Percentiles rank a stretch among this genome's conserved stretches.
phyloP scores from a whole-genome alignment of 352 stramenopile species.

The Pythium apleroticum region DNA sequence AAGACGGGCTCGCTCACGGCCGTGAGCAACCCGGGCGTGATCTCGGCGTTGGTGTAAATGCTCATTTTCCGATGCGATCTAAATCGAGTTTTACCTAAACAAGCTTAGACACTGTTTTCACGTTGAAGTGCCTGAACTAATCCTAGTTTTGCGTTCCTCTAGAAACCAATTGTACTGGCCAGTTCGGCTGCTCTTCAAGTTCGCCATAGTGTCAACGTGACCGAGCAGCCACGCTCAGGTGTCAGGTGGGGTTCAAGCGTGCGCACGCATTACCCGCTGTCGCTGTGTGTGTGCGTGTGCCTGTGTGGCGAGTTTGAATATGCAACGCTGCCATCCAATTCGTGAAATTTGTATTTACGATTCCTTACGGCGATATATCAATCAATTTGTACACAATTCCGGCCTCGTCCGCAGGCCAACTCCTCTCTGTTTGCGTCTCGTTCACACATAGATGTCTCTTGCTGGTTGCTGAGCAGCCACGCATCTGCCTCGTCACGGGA shows the following conservation, averaged over 20 bases:
- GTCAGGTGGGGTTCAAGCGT: too few species aligned
- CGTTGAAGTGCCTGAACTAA: neutral
- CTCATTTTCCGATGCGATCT: neutral
- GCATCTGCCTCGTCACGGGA: neutral
- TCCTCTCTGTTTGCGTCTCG: neutral
- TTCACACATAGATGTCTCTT: conserved; percentile 1
- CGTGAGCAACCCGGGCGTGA: neutral
- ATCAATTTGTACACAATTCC: neutral
- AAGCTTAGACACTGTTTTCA: neutral
- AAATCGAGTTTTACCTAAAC: neutral
- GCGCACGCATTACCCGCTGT: too few species aligned
- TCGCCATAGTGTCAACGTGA: too few species aligned
- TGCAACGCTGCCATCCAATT: neutral
- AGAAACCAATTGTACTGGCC: neutral
- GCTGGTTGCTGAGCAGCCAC: too few species aligned
- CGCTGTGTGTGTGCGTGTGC: too few species aligned
- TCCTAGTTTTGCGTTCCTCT: neutral
- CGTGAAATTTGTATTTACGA: neutral
- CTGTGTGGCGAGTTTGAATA: too few species aligned
- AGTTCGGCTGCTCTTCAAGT: too few species aligned
- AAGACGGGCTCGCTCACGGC: neutral
- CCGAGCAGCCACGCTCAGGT: too few species aligned
- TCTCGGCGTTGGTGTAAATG: neutral
- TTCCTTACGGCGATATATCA: neutral
- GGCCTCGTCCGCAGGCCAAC: neutral